These are phyloP conservation scores for Bipolaris gigantea DNA, from an alignment of 2,329 filamentous ascomycete species.

Conservation along the genomic window DNA sequence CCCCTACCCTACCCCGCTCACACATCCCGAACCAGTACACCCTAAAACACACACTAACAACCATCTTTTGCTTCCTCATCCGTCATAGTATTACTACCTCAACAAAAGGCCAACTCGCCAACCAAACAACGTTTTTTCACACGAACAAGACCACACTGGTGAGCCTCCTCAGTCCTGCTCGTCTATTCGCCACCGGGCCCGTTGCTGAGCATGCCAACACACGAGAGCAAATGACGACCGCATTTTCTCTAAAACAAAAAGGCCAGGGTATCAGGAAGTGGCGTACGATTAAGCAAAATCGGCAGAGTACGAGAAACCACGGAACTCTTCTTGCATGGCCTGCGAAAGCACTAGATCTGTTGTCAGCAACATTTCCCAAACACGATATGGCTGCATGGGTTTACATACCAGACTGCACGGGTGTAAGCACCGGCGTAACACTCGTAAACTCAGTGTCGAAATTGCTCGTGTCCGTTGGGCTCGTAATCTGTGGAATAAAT, in stretches of 20 bases:
- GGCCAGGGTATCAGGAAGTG: slow-evolving; percentile 15
- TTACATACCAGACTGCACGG: slow-evolving; percentile 89
- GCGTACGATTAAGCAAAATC: slow-evolving; percentile 66
- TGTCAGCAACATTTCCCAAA: slow-evolving; percentile 13
- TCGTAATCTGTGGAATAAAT: slow-evolving; percentile 87
- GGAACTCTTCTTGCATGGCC: slow-evolving; percentile 99
- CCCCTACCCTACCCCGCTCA: background rate
- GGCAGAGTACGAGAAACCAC: slow-evolving; percentile 95
- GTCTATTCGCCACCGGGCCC: slow-evolving; percentile 1
- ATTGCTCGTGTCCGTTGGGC: slow-evolving; percentile 96
- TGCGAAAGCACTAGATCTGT: slow-evolving; percentile 77
- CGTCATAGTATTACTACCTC: background rate
- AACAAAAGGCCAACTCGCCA: background rate
- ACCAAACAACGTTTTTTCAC: slow-evolving; percentile 5
- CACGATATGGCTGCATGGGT: background rate
- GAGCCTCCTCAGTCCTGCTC: background rate
- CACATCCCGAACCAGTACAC: slow-evolving; percentile 3
- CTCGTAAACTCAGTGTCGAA: slow-evolving; percentile 99
- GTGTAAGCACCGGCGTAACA: slow-evolving; percentile 94
- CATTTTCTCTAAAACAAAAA: slow-evolving; percentile 13
- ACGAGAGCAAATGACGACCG: slow-evolving; percentile 10
- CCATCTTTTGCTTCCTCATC: background rate
- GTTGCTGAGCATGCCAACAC: slow-evolving; percentile 5
- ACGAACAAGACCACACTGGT: slow-evolving; percentile 1
- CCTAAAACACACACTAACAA: background rate